Conservation (phyloP, 306 rosid species). For the Cicer arietinum region DNA sequence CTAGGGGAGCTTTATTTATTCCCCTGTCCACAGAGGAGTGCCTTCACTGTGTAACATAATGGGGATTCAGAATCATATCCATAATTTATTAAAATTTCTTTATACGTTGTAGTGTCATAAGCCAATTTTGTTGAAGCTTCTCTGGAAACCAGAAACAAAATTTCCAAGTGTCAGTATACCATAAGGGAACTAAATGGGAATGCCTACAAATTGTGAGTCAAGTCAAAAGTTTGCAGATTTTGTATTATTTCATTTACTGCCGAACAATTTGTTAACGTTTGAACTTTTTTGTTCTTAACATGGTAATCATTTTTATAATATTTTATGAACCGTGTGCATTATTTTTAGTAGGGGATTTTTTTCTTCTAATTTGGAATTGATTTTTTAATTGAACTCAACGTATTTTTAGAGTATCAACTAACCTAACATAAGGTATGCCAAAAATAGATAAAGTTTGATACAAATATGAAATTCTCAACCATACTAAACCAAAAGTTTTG, state of each 20-base stretch:
- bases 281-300: background rate
- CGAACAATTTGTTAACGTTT: background rate
- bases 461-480: no score
- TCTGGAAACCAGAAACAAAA: background rate
- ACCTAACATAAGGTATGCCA: no score
- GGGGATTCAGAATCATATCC: background rate
- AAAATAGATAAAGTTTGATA: no score
- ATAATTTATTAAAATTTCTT: constrained; percentile 22
- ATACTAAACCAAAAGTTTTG: no score
- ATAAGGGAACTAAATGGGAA: background rate
- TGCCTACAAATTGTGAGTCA: background rate
- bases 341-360: background rate
- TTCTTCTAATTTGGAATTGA: background rate
- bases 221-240: background rate
- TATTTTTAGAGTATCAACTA: no score
- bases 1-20: constrained; percentile 21
- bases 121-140: constrained; percentile 35
- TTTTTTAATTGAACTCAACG: no score
- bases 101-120: background rate
- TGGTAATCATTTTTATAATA: background rate
- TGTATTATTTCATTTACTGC: background rate
- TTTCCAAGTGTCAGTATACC: constrained; percentile 20
- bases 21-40: background rate
- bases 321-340: background rate
- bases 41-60: background rate